Evolutionary conservation across 345 rosid genomes (phyloP).

Genomic region (Lumnitzera littorea): DNA sequence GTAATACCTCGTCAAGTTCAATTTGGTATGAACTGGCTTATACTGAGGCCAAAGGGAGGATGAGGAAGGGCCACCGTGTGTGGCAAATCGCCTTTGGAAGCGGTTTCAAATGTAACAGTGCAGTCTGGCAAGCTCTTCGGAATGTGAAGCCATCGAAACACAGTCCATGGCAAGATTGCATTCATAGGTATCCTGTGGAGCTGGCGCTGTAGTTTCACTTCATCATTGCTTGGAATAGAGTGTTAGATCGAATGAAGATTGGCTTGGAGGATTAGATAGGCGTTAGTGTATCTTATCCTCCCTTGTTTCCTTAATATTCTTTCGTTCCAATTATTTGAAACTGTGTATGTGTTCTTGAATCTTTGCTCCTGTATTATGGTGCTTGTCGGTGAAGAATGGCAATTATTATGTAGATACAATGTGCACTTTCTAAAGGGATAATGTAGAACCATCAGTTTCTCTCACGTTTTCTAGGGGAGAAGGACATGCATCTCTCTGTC

Average conservation of each 20-base stretch:
- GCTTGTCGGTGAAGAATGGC: no score
- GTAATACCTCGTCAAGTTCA: conserved; percentile 89
- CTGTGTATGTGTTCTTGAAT: no score
- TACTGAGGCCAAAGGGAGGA: conserved; percentile 72
- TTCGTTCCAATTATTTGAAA: no score
- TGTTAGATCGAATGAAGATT: background rate
- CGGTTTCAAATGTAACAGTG: conserved; percentile 92
- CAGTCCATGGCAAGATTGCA: conserved; percentile 76
- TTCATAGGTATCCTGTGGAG: conserved; percentile 68
- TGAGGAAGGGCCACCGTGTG: conserved; percentile 67
- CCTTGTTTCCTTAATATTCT: no score
- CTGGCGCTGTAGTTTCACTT: conserved; percentile 7
- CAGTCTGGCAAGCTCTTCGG: conserved; percentile 63
- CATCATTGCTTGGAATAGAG: background rate
- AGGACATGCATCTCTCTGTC: no score
- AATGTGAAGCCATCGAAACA: conserved; percentile 44
- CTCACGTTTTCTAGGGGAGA: no score
- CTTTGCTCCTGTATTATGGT: no score
- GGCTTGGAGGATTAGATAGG: background rate
- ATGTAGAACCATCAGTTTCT: no score
- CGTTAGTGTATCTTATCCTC: no score
- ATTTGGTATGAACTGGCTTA: conserved; percentile 92
- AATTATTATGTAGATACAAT: no score
- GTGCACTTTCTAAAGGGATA: no score
- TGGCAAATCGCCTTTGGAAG: conserved; percentile 95